Evolutionary conservation across 164 flowering plant genomes (phyloP).

Genomic region (Dillenia turbinata): DNA sequence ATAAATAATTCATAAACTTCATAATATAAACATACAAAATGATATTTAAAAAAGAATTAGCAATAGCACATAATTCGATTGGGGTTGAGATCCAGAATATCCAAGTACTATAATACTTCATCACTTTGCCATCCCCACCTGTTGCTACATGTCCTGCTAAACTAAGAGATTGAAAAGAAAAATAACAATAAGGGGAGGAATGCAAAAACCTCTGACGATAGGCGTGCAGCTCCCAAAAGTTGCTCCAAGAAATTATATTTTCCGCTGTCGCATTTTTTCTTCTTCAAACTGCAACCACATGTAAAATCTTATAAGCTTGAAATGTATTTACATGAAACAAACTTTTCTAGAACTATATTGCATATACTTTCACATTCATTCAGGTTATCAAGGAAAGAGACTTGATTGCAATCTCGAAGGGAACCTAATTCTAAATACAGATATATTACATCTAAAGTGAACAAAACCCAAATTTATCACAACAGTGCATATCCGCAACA

Average conservation of each 20-base stretch:
- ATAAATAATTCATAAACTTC: no score
- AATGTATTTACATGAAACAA: not conserved
- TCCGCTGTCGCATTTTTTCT: constrained; percentile 36
- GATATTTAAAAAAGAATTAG: no score
- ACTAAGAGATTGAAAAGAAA: not conserved
- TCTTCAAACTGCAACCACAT: constrained; percentile 50
- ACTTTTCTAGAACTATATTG: not conserved
- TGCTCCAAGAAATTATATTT: constrained; percentile 64
- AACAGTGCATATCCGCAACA: no score
- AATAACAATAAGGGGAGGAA: not conserved
- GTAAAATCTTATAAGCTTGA: not conserved
- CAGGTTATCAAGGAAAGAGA: no score
- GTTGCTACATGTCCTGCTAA: no score
- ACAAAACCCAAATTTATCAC: not conserved
- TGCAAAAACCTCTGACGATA: constrained; percentile 52
- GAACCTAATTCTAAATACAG: not conserved
- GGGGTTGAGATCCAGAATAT: not conserved
- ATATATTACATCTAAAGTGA: not conserved
- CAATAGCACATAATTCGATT: not conserved
- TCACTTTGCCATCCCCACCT: no score
- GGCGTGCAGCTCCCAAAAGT: constrained; percentile 68
- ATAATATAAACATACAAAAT: no score
- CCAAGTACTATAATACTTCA: no score
- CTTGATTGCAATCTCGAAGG: no score
- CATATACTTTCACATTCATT: not conserved